Conservation (phyloP, 2,329 filamentous ascomycete species). For the Tolypocladium amazonense region DNA sequence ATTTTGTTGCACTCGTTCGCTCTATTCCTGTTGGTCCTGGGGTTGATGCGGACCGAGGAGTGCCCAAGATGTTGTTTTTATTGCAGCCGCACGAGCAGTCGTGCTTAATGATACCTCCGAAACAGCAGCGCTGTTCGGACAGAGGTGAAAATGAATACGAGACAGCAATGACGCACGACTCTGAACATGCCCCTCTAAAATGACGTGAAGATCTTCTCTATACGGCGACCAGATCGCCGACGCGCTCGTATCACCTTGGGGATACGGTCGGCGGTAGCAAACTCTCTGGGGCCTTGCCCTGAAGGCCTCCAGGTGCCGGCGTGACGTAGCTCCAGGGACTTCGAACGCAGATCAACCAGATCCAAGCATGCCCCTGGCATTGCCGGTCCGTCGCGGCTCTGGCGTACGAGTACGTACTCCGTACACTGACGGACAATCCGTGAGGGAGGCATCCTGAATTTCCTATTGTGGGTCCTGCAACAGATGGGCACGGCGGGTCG, state of each 20-base stretch:
- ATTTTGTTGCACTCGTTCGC: conserved; percentile 3
- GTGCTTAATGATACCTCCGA: conserved; percentile 12
- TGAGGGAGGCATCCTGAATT: not conserved
- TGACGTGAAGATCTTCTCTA: not conserved
- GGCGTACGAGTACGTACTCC: not conserved
- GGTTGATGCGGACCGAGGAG: not conserved
- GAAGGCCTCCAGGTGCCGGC: not conserved
- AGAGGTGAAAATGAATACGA: conserved; percentile 3
- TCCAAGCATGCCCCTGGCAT: not conserved
- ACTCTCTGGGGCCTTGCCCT: too few species aligned
- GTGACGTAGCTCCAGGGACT: conserved; percentile 1
- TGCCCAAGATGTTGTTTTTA: not conserved
- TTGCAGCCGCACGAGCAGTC: conserved; percentile 5
- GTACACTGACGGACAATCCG: too few species aligned
- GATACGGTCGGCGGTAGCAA: not conserved
- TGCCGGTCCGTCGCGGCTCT: not conserved
- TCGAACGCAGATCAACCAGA: not conserved
- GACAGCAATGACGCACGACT: not conserved
- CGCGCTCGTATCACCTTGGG: not conserved
- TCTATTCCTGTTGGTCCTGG: not conserved
- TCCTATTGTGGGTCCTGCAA: not conserved
- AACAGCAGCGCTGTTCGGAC: conserved; percentile 1
- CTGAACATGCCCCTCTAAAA: not conserved
- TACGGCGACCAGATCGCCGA: not conserved
- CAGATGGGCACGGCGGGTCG: not conserved